phyloP scores from a whole-genome alignment of 176 grass and related monocot genomes.

The Carex kokanica region DNA sequence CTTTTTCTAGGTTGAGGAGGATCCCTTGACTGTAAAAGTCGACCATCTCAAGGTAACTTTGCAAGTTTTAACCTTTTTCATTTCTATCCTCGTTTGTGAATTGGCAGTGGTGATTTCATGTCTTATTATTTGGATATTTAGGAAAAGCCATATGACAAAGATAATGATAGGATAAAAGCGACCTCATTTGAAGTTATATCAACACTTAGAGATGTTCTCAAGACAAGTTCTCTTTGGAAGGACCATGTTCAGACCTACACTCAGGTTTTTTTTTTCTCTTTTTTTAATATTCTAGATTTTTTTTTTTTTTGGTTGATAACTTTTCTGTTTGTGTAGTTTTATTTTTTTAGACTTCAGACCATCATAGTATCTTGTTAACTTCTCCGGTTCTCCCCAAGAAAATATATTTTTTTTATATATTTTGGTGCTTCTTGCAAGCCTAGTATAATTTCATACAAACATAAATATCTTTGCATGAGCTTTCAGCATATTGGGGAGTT shows the following conservation, averaged over 20 bases:
- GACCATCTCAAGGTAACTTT: slow-evolving; percentile 89
- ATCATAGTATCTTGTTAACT: not conserved
- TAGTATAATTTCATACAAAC: not conserved
- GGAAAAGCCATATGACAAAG: slow-evolving; percentile 86
- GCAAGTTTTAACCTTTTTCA: slow-evolving; percentile 11
- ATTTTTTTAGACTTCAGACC: not conserved
- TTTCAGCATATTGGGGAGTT: slow-evolving; percentile 91
- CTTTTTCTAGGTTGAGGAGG: slow-evolving; percentile 74
- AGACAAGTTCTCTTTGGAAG: slow-evolving; percentile 85
- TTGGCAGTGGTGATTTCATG: not conserved
- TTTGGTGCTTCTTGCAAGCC: not conserved
- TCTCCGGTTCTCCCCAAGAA: not conserved
- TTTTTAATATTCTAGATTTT: not conserved
- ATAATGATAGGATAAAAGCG: slow-evolving; percentile 89
- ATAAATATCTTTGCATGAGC: not conserved
- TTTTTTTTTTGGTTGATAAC: not conserved
- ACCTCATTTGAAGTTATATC: slow-evolving; percentile 99
- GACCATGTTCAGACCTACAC: slow-evolving; percentile 95
- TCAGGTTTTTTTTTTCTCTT: slow-evolving; percentile 48
- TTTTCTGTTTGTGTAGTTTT: not conserved
- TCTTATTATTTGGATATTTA: slow-evolving; percentile 26
- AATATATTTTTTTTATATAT: not conserved
- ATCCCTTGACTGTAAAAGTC: slow-evolving; percentile 92
- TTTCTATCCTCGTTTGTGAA: slow-evolving; percentile 19
- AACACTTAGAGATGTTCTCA: slow-evolving; percentile 94